Conservation (phyloP, 2,329 filamentous ascomycete species). For the Diaporthe sp. region DNA sequence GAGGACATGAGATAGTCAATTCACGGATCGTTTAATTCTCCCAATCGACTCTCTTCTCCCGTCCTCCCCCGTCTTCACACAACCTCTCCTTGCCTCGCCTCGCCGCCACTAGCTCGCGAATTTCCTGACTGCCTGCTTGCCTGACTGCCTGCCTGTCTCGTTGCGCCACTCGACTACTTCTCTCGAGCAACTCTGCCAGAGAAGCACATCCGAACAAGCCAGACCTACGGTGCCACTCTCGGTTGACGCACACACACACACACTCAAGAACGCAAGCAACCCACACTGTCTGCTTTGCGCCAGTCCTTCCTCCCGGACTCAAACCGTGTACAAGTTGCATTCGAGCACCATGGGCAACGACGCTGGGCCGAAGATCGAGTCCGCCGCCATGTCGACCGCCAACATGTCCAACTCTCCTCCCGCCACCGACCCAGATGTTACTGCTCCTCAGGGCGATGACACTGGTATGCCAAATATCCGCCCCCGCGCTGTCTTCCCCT, state of each 20-base stretch:
- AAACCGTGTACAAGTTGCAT: background rate
- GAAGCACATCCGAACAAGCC: background rate
- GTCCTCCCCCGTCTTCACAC: background rate
- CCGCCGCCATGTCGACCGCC: slow-evolving; percentile 21
- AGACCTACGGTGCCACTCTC: background rate
- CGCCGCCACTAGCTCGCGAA: slow-evolving; percentile 14
- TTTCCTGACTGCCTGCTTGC: background rate
- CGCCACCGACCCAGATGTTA: slow-evolving; percentile 27
- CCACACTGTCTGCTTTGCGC: background rate
- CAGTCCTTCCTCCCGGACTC: background rate
- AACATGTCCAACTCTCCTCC: slow-evolving; percentile 32
- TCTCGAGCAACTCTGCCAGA: background rate
- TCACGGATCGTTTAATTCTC: slow-evolving; percentile 8
- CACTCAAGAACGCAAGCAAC: background rate
- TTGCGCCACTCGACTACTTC: background rate
- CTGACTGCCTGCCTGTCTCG: slow-evolving; percentile 1
- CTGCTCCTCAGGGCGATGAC: slow-evolving; percentile 32
- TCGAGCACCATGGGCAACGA: slow-evolving; percentile 34
- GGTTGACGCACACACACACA: background rate
- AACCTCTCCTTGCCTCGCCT: background rate
- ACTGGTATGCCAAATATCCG: slow-evolving; percentile 34
- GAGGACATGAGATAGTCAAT: slow-evolving; percentile 23
- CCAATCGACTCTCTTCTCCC: slow-evolving; percentile 4
- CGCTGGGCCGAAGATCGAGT: slow-evolving; percentile 34
- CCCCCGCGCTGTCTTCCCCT: background rate